phyloP scores from a whole-genome alignment of 192 early-diverging fungal species.

The Geranomyces variabilis region DNA sequence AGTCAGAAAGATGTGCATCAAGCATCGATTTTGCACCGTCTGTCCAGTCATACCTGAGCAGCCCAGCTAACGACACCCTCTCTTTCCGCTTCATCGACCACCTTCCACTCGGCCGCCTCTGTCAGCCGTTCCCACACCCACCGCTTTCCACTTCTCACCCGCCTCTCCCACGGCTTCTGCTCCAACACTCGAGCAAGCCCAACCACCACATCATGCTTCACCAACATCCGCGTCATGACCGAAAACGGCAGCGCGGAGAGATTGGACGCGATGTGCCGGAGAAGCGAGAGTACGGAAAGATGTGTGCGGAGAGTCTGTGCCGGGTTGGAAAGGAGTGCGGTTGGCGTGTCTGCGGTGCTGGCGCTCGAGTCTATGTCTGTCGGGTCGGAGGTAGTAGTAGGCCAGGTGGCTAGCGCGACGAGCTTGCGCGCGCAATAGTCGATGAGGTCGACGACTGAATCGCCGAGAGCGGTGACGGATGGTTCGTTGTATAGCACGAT shows the following conservation, averaged over 20 bases:
- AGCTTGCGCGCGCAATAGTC: conserved; percentile 51
- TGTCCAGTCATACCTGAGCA: conserved; percentile 43
- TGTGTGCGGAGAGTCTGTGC: neutral
- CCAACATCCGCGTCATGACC: conserved; percentile 42
- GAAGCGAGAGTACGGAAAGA: conserved; percentile 36
- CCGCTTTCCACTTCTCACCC: conserved; percentile 12
- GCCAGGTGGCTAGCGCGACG: conserved; percentile 37
- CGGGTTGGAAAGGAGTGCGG: neutral
- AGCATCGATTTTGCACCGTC: neutral
- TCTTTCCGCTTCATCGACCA: conserved; percentile 41
- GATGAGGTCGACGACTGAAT: conserved; percentile 48
- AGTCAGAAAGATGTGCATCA: no score
- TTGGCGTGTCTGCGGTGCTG: neutral
- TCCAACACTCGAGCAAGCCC: conserved; percentile 43
- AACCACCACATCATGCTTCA: conserved; percentile 42
- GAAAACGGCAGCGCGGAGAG: conserved; percentile 38
- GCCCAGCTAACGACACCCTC: conserved; percentile 42
- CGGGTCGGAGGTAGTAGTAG: no score
- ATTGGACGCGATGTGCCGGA: conserved; percentile 49
- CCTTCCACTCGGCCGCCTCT: conserved; percentile 37
- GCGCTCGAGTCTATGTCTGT: neutral
- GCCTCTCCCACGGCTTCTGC: conserved; percentile 40
- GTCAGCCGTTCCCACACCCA: conserved; percentile 38
- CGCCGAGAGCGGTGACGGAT: conserved; percentile 34
- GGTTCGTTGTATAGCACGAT: conserved; percentile 45